These are phyloP conservation scores for Cadophora gregata DNA, from an alignment of 2,329 filamentous ascomycete species.

Conservation along the genomic window DNA sequence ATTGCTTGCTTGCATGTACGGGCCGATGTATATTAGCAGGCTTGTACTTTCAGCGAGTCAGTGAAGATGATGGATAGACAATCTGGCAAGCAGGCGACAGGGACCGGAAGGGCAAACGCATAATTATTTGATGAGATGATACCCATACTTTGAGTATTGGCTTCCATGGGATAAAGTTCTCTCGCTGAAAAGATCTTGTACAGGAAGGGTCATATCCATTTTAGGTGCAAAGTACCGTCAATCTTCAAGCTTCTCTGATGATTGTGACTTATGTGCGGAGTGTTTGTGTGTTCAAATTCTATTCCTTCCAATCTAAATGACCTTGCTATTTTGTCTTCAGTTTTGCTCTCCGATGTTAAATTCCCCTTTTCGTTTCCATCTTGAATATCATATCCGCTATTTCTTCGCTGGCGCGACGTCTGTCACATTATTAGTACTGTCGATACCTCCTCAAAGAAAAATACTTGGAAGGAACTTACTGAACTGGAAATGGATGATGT, in stretches of 20 bases:
- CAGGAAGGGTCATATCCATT: background rate
- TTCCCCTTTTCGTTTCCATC: background rate
- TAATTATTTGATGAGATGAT: conserved; percentile 12
- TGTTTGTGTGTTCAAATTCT: too few species aligned
- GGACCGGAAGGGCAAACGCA: background rate
- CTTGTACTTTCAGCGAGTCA: conserved; percentile 10
- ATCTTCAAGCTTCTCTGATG: too few species aligned
- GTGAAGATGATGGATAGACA: background rate
- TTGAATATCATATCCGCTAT: background rate
- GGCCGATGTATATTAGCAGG: conserved; percentile 9
- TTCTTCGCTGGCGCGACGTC: conserved; percentile 20
- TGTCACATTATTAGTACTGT: background rate
- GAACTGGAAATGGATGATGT: conserved; percentile 53
- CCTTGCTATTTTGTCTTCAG: too few species aligned
- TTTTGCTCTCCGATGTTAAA: too few species aligned
- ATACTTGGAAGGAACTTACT: conserved; percentile 44
- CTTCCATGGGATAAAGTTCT: background rate
- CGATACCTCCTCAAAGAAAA: too few species aligned
- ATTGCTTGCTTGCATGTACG: background rate
- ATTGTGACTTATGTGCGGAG: too few species aligned
- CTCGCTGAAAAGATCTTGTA: background rate
- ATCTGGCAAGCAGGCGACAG: background rate
- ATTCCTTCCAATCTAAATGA: too few species aligned
- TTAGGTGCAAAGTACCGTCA: too few species aligned
- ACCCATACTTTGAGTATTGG: background rate